Evolutionary conservation across 192 early-diverging fungal species (phyloP).

Genomic region (Funneliformis mosseae): DNA sequence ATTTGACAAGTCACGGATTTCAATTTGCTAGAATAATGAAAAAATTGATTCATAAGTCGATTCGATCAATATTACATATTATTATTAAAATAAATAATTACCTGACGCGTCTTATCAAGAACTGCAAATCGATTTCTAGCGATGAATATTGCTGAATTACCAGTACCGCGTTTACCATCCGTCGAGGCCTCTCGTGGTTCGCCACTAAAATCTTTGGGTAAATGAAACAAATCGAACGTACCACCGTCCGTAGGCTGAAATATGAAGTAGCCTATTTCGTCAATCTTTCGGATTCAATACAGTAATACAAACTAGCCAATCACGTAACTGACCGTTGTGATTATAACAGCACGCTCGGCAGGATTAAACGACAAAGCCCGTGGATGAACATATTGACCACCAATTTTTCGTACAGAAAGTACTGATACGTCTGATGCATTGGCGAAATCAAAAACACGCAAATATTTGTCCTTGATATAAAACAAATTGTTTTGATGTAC

Average conservation of each 20-base stretch:
- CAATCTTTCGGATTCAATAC: not conserved
- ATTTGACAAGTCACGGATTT: constrained; percentile 87
- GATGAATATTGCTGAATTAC: constrained; percentile 87
- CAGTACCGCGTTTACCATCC: constrained; percentile 79
- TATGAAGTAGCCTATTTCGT: not conserved
- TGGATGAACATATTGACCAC: constrained; percentile 74
- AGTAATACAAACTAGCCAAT: not conserved
- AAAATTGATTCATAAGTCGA: not conserved
- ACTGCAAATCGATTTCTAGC: constrained; percentile 98
- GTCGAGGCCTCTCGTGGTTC: constrained; percentile 62
- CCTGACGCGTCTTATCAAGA: constrained; percentile 79
- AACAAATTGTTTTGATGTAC: constrained; percentile 83
- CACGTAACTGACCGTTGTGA: constrained; percentile 68
- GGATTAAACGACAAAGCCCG: constrained; percentile 93
- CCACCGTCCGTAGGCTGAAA: constrained; percentile 79
- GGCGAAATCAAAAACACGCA: constrained; percentile 82
- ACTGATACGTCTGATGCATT: constrained; percentile 77
- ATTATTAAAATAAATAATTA: constrained; percentile 2
- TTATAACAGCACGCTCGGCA: constrained; percentile 85
- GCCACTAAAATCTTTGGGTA: constrained; percentile 73
- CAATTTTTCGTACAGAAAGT: constrained; percentile 73
- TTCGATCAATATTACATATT: not conserved
- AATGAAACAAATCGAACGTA: constrained; percentile 84
- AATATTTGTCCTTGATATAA: constrained; percentile 86
- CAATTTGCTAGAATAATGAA: constrained; percentile 55